phyloP scores from a whole-genome alignment of 2,329 filamentous ascomycete genomes.

The Xylariaceae sp. region DNA sequence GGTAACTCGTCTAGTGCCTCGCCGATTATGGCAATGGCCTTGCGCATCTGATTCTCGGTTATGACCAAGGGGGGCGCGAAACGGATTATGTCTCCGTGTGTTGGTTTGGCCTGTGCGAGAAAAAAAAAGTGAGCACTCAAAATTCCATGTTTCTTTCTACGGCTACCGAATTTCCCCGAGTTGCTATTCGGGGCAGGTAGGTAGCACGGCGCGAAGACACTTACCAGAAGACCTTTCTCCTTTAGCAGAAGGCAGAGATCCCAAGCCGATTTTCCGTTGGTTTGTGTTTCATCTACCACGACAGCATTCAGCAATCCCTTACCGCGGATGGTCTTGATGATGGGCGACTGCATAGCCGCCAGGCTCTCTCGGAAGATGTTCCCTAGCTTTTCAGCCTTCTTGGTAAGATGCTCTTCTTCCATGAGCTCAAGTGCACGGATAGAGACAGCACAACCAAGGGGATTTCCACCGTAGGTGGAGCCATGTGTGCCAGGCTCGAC shows the following conservation, averaged over 20 bases:
- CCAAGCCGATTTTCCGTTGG: conserved; percentile 85
- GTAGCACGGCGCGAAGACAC: conserved; percentile 30
- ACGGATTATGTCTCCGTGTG: conserved; percentile 96
- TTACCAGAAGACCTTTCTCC: conserved; percentile 85
- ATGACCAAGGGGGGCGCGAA: conserved; percentile 96
- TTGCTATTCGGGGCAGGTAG: neutral
- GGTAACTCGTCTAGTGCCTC: conserved; percentile 80
- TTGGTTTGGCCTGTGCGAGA: conserved; percentile 77
- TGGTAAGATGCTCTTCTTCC: conserved; percentile 82
- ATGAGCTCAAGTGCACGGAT: conserved; percentile 93
- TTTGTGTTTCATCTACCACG: conserved; percentile 85
- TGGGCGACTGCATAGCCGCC: conserved; percentile 65
- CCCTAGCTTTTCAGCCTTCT: conserved; percentile 74
- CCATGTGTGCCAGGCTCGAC: conserved; percentile 95
- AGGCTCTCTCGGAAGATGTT: conserved; percentile 78
- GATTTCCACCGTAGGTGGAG: conserved; percentile 97
- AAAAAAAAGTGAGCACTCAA: conserved; percentile 23
- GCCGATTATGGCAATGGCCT: conserved; percentile 72
- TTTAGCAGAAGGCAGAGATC: conserved; percentile 95
- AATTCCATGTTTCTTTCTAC: neutral
- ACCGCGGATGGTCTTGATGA: conserved; percentile 78
- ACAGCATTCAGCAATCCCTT: conserved; percentile 95
- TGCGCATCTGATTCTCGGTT: conserved; percentile 75
- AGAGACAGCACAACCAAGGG: conserved; percentile 88
- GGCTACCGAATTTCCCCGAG: neutral